Base-by-base conservation (phyloP, 352 stramenopile genomes). In the Pythium volutum region DNA sequence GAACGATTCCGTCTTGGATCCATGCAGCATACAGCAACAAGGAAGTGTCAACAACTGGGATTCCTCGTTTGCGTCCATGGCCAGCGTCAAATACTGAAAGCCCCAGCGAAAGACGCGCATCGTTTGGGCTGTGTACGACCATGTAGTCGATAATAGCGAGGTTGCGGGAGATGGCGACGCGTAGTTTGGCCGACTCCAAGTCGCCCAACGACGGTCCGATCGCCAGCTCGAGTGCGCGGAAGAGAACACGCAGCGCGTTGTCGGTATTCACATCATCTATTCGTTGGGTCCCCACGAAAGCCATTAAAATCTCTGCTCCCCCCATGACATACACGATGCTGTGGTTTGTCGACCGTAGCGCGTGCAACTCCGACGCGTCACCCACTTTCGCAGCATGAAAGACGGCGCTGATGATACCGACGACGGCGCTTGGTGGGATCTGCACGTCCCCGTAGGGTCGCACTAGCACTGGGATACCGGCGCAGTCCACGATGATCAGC, bases 401-500 rank as follows among this genome's bases (percentile, higher is more conserved):
- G 54, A 88, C 36, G 11, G 75, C 76, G 38, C 71, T 82, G 34
- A 70, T 56, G 27, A 88, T 73, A 8, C 76, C 77, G 26, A 88
- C 59, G 0, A 72, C 65, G 12, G 75, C 73, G 39, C 71, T 88
- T 7, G 79, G 73, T 36, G 79, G 79, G 4, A 52, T 56, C 26
- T 69, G 69, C 8, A 76, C 74, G 3, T 75, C 65, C 1, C 77
- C 75, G 34, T 84, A 85, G 22, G 69, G 31, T 8, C 79, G 71
- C 9, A 81, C 70, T 2, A 88, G 71, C 31, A 88, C 50, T 16
- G 77, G 73, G 27, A 87, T 79, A 20, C 79, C 79, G 16, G 77
- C 74, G 9, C 47, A 50, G 25, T 79, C 79, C 46, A 85, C 67
- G 8, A 87, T 53, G 25, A 89, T 36, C 55, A 86, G 51, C 42